A percentile compares a stretch with the other conserved stretches of the same genome.
Evolutionary conservation across 2,329 filamentous ascomycete species (phyloP).

Genomic region (Colletotrichum cuscutae): DNA sequence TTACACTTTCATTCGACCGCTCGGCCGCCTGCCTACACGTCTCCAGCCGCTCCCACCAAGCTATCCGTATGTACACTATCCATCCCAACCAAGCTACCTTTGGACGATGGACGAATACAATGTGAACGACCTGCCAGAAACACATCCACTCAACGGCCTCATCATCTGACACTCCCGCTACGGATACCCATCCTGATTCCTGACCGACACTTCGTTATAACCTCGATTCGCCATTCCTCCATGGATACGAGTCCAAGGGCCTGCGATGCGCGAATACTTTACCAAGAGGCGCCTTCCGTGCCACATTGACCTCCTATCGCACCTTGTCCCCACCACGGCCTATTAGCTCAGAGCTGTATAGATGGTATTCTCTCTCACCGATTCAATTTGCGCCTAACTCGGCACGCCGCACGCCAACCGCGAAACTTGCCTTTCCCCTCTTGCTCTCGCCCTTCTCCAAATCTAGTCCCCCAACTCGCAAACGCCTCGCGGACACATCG

Average conservation of each 20-base stretch:
- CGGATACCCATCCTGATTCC: slow-evolving; percentile 11
- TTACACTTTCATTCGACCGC: slow-evolving; percentile 8
- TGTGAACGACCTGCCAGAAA: slow-evolving; percentile 34
- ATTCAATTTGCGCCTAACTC: slow-evolving; percentile 16
- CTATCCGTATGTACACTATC: neutral
- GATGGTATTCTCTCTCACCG: neutral
- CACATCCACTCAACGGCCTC: slow-evolving; percentile 41
- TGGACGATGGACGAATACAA: neutral
- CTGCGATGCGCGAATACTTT: slow-evolving; percentile 11
- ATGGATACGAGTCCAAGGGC: slow-evolving; percentile 10
- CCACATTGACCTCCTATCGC: neutral
- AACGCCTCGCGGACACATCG: neutral
- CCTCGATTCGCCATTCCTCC: neutral
- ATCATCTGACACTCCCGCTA: slow-evolving; percentile 34
- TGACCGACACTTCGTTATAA: slow-evolving; percentile 28
- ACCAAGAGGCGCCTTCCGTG: neutral
- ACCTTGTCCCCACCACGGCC: neutral
- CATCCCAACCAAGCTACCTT: neutral
- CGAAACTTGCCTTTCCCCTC: neutral
- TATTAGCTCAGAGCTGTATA: slow-evolving; percentile 2
- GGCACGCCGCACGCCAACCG: neutral
- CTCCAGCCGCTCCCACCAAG: slow-evolving; percentile 10
- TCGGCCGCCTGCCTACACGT: slow-evolving; percentile 5
- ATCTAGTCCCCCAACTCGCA: neutral
- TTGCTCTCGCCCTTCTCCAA: neutral